phyloP scores from a whole-genome alignment of 495 filamentous ascomycete species.

The Hypoxylon subgilvum region DNA sequence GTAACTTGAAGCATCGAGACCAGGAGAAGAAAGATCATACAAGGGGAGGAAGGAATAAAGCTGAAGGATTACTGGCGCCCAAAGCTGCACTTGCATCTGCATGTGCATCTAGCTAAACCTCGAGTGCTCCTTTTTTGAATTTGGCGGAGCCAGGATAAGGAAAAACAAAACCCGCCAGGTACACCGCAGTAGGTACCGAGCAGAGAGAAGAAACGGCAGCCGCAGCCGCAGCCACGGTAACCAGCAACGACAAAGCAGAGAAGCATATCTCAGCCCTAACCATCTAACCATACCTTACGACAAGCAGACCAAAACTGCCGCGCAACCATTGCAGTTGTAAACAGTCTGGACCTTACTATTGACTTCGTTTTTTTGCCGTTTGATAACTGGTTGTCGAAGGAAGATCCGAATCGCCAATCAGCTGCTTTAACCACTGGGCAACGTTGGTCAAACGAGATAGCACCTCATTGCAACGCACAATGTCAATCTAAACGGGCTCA shows the following conservation, averaged over 20 bases:
- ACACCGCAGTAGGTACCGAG: conserved; percentile 8
- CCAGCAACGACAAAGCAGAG: conserved; percentile 8
- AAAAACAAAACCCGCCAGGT: conserved; percentile 14
- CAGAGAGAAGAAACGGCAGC: too few species aligned
- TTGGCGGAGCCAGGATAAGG: conserved; percentile 21
- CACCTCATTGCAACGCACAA: conserved; percentile 34
- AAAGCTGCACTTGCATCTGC: conserved; percentile 34
- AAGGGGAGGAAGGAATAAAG: conserved; percentile 17
- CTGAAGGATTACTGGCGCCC: conserved; percentile 36
- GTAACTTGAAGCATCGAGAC: background rate
- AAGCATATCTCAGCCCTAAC: conserved; percentile 9
- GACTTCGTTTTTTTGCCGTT: too few species aligned
- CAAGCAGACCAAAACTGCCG: background rate
- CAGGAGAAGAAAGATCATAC: conserved; percentile 10
- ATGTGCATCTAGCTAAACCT: conserved; percentile 36
- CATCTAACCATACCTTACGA: too few species aligned
- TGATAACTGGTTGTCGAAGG: conserved; percentile 27
- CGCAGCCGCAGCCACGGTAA: too few species aligned
- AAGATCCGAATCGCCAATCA: conserved; percentile 34
- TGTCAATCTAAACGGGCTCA: conserved; percentile 36
- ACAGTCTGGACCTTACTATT: too few species aligned
- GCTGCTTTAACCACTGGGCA: conserved; percentile 35
- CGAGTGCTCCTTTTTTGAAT: conserved; percentile 27
- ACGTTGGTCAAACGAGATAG: conserved; percentile 33
- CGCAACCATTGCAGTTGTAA: background rate